A percentile compares a stretch with the other conserved stretches of the same genome.
These are phyloP conservation scores for Nicotiana attenuata DNA, from an alignment of 257 asterid species.

Conservation along the genomic window DNA sequence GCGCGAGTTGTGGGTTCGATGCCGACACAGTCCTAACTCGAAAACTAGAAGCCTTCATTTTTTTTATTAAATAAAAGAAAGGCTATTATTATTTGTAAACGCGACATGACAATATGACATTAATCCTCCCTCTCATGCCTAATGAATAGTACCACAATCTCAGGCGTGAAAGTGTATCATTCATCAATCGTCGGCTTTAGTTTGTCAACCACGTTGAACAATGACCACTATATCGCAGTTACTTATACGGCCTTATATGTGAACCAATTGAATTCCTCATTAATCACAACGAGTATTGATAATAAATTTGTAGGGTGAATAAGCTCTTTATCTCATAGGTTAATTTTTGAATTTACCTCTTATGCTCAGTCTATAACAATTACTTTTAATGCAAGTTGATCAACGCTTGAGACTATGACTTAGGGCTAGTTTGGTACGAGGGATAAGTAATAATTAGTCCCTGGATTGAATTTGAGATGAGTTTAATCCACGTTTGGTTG, in stretches of 20 bases:
- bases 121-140: not conserved
- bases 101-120: not conserved
- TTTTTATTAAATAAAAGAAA: not conserved
- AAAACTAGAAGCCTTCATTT: not conserved
- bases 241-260: not conserved
- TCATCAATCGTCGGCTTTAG: not conserved
- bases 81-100: not conserved
- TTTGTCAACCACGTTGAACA: not conserved
- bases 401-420: too few species aligned
- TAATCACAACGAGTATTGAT: too few species aligned
- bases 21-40: not conserved
- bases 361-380: too few species aligned
- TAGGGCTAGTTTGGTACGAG: too few species aligned
- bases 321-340: too few species aligned
- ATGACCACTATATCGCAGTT: not conserved
- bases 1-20: not conserved
- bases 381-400: too few species aligned
- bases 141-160: not conserved
- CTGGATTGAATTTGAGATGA: too few species aligned
- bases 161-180: not conserved
- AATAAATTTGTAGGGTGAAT: too few species aligned
- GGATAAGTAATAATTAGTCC: too few species aligned
- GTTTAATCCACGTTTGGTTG: too few species aligned
- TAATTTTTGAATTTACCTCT: too few species aligned
- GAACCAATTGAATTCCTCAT: too few species aligned